A percentile compares a stretch with the other conserved stretches of the same genome.
phyloP scores from a whole-genome alignment of 2,329 filamentous ascomycete genomes.

The Fusarium acutatum region DNA sequence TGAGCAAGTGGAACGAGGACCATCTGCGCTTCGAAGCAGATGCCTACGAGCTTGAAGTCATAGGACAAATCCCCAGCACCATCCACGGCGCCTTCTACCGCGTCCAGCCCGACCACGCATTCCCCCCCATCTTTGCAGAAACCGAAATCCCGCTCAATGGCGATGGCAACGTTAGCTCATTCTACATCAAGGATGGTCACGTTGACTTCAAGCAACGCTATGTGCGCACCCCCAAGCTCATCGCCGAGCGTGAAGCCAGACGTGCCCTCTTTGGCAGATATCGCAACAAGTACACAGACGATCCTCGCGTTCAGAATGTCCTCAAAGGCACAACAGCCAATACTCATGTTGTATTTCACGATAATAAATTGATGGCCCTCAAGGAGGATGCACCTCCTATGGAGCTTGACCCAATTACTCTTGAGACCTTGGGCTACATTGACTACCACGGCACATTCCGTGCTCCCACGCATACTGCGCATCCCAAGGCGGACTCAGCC shows the following conservation, averaged over 20 bases:
- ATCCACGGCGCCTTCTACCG: slow-evolving; percentile 13
- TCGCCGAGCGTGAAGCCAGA: slow-evolving; percentile 6
- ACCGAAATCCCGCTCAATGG: slow-evolving; percentile 13
- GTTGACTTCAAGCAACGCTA: slow-evolving; percentile 18
- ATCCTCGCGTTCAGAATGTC: background rate
- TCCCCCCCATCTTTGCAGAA: slow-evolving; percentile 7
- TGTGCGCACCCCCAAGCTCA: slow-evolving; percentile 9
- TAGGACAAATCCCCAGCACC: slow-evolving; percentile 1
- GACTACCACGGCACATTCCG: slow-evolving; percentile 2
- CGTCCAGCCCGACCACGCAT: slow-evolving; percentile 6
- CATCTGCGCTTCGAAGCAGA: slow-evolving; percentile 10
- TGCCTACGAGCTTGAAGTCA: slow-evolving; percentile 11
- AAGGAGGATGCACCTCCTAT: background rate
- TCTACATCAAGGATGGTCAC: slow-evolving; percentile 8
- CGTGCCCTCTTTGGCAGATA: slow-evolving; percentile 10
- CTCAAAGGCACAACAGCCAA: background rate
- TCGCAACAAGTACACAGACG: slow-evolving; percentile 1
- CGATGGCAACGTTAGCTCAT: slow-evolving; percentile 8
- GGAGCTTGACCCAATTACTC: slow-evolving; percentile 5
- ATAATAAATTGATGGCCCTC: background rate
- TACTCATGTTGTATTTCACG: background rate
- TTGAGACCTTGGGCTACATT: slow-evolving; percentile 3
- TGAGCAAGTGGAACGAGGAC: slow-evolving; percentile 16
- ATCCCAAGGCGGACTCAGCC: slow-evolving; percentile 1
- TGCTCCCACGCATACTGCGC: background rate